These are phyloP conservation scores for Tricholoma sp. DNA, from an alignment of 768 basidiomycete species.

Conservation along the genomic window DNA sequence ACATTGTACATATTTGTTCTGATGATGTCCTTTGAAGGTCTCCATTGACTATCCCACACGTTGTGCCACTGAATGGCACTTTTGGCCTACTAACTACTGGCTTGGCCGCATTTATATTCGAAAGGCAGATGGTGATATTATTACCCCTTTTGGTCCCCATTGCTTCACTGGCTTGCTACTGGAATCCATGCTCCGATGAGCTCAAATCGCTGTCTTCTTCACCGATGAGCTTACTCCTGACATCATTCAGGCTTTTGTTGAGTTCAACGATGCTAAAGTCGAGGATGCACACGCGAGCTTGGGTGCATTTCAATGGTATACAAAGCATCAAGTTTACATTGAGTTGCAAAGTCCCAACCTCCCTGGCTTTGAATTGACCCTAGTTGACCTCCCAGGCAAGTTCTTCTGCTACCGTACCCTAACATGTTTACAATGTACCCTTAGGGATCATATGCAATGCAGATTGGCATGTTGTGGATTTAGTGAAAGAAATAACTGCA, in stretches of 20 bases:
- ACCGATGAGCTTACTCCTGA: not conserved
- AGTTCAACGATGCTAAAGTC: not conserved
- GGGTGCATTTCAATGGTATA: not conserved
- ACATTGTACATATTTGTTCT: not conserved
- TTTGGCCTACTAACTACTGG: not conserved
- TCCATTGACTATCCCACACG: not conserved
- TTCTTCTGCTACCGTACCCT: not conserved
- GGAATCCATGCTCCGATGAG: not conserved
- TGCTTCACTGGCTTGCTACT: not conserved
- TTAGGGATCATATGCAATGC: not conserved
- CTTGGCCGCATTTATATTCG: not conserved
- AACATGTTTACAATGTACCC: not conserved
- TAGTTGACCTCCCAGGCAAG: not conserved
- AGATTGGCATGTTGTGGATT: not conserved
- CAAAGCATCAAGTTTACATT: not conserved
- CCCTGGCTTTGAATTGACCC: not conserved
- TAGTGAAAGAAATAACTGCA: not conserved
- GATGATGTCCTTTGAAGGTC: not conserved
- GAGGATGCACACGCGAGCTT: not conserved
- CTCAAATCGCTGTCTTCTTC: not conserved
- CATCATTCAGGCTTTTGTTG: not conserved
- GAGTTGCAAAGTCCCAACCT: not conserved
- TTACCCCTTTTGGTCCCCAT: not conserved
- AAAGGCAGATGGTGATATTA: not conserved
- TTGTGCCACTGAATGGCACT: not conserved